A percentile compares a stretch with the other conserved stretches of the same genome.
phyloP scores from a whole-genome alignment of 352 stramenopile species.

The Globisporangium irregulare region DNA sequence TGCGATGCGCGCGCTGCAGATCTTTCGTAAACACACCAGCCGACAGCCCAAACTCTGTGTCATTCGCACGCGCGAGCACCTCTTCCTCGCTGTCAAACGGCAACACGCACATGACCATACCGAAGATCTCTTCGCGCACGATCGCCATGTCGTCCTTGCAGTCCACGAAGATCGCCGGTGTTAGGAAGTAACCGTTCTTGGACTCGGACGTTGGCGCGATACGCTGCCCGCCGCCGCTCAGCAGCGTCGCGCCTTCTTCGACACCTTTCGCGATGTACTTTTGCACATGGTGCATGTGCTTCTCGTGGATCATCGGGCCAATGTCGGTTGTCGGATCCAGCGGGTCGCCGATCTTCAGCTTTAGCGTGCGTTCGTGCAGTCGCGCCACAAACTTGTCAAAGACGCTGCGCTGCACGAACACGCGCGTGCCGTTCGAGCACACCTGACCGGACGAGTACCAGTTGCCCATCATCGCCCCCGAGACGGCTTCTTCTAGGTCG shows the following conservation, averaged over 20 bases:
- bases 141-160: conserved; percentile 88
- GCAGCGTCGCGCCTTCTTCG: conserved; percentile 54
- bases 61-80: conserved; percentile 76
- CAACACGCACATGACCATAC: conserved; percentile 79
- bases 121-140: conserved; percentile 80
- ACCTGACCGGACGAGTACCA: conserved; percentile 89
- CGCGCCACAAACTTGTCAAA: conserved; percentile 77
- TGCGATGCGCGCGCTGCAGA: conserved; percentile 69
- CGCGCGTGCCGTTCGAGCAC: conserved; percentile 88
- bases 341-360: conserved; percentile 81
- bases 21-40: conserved; percentile 87
- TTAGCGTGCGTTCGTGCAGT: conserved; percentile 77
- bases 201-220: conserved; percentile 39
- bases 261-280: conserved; percentile 61
- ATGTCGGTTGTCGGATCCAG: conserved; percentile 78
- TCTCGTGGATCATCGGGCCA: conserved; percentile 83
- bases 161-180: conserved; percentile 90
- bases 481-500: conserved; percentile 78
- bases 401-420: conserved; percentile 87
- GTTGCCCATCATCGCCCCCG: conserved; percentile 81
- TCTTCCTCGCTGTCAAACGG: conserved; percentile 78
- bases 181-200: conserved; percentile 85
- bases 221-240: conserved; percentile 52
- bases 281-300: conserved; percentile 77
- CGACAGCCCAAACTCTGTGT: conserved; percentile 75